These are phyloP conservation scores for Lipomyces mesembrius DNA, from an alignment of 805 yeast species.

Conservation along the genomic window DNA sequence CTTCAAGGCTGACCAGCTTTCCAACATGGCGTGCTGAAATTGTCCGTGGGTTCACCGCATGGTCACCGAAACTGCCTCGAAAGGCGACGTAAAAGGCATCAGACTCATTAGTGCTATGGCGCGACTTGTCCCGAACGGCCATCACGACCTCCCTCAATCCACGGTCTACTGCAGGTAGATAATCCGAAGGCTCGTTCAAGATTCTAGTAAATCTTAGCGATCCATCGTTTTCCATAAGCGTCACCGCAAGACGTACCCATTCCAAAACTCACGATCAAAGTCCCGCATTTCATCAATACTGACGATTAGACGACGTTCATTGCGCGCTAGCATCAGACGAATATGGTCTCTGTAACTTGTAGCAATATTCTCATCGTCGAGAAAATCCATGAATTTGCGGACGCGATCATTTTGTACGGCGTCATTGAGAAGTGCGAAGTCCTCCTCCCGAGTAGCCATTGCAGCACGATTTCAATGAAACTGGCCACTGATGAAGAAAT, in stretches of 20 bases:
- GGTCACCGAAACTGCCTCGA: constrained; percentile 89
- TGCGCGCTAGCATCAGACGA: constrained; percentile 70
- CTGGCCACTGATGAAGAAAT: neutral
- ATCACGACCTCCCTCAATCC: constrained; percentile 81
- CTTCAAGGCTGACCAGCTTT: constrained; percentile 84
- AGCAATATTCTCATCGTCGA: constrained; percentile 58
- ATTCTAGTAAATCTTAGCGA: constrained; percentile 44
- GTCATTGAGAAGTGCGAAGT: constrained; percentile 9
- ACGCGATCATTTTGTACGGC: constrained; percentile 62
- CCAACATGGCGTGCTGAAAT: constrained; percentile 77
- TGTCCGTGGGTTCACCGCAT: constrained; percentile 85
- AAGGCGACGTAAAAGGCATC: constrained; percentile 76
- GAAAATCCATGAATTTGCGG: constrained; percentile 84
- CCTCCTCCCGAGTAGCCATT: neutral
- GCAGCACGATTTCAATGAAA: neutral
- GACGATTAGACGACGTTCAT: constrained; percentile 68
- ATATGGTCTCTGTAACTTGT: constrained; percentile 72
- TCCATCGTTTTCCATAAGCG: neutral
- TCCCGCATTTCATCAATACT: constrained; percentile 87
- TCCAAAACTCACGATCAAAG: constrained; percentile 78
- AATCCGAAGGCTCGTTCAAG: constrained; percentile 78
- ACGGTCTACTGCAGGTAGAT: constrained; percentile 82
- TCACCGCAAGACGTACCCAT: constrained; percentile 52
- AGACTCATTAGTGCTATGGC: constrained; percentile 59
- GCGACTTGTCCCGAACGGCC: constrained; percentile 67